These are phyloP conservation scores for Gillenia trifoliata DNA, from an alignment of 306 rosid species.

Conservation along the genomic window DNA sequence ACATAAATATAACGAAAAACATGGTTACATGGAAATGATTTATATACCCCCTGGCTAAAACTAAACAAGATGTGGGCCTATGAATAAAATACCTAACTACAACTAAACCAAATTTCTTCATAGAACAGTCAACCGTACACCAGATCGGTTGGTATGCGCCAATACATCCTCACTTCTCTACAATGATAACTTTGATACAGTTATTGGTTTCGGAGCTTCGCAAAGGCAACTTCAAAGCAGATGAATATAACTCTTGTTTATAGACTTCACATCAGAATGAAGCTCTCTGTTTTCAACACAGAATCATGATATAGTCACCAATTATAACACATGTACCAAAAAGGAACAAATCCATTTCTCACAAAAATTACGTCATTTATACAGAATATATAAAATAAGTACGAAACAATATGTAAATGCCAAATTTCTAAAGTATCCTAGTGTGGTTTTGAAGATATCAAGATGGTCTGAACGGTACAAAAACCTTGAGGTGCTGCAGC, in stretches of 20 bases:
- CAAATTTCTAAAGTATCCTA: not conserved
- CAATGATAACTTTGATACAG: too few relatives aligned
- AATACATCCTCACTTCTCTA: not conserved
- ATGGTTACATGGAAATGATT: not conserved
- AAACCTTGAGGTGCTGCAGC: not conserved
- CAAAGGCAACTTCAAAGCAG: not conserved
- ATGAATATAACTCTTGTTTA: not conserved
- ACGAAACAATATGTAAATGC: not conserved
- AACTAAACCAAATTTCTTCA: not conserved
- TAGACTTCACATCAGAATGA: not conserved
- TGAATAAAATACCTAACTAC: not conserved
- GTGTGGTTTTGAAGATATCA: not conserved
- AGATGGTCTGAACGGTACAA: not conserved
- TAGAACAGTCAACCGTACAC: not conserved
- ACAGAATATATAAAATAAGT: not conserved
- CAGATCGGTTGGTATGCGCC: not conserved
- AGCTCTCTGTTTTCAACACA: not conserved
- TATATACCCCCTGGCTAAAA: not conserved
- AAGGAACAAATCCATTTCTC: not conserved
- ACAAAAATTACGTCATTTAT: not conserved
- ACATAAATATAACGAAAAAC: not conserved
- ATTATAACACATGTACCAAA: not conserved
- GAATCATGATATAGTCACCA: not conserved
- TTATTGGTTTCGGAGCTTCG: not conserved
- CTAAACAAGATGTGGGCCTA: not conserved